Conservation (phyloP, 257 asterid species). For the Solanum pimpinellifolium region DNA sequence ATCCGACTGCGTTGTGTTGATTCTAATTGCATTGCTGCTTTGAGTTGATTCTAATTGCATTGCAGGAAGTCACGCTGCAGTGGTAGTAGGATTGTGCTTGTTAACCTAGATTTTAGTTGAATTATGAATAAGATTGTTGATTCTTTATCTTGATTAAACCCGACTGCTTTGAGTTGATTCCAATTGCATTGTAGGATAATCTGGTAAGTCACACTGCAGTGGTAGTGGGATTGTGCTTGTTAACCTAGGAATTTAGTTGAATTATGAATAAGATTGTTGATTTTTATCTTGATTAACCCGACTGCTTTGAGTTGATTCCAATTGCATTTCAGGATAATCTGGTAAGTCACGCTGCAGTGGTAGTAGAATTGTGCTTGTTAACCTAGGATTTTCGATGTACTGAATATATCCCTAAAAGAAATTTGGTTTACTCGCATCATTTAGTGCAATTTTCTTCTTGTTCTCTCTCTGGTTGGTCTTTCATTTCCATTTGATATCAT, state of each 20-base stretch:
- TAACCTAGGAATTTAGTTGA: background rate
- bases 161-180: too few relatives aligned
- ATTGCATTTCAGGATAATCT: background rate
- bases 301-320: background rate
- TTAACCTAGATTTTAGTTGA: background rate
- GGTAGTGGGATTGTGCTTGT: too few relatives aligned
- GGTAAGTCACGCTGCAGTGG: background rate
- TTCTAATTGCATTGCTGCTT: background rate
- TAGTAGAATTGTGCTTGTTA: background rate
- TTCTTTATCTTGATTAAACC: too few relatives aligned
- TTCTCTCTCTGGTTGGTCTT: background rate
- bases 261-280: background rate
- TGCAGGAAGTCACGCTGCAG: background rate
- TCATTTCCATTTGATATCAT: background rate
- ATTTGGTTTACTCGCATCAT: background rate
- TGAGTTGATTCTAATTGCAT: too few relatives aligned
- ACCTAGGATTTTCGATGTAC: background rate
- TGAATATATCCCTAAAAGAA: background rate
- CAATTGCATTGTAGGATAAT: too few relatives aligned
- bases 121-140: too few relatives aligned
- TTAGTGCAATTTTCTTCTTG: background rate
- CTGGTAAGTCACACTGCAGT: too few relatives aligned
- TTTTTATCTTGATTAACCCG: background rate
- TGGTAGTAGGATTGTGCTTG: background rate
- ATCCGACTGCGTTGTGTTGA: background rate